Conservation (phyloP, 164 flowering plant species). For the Litsea cubeba region DNA sequence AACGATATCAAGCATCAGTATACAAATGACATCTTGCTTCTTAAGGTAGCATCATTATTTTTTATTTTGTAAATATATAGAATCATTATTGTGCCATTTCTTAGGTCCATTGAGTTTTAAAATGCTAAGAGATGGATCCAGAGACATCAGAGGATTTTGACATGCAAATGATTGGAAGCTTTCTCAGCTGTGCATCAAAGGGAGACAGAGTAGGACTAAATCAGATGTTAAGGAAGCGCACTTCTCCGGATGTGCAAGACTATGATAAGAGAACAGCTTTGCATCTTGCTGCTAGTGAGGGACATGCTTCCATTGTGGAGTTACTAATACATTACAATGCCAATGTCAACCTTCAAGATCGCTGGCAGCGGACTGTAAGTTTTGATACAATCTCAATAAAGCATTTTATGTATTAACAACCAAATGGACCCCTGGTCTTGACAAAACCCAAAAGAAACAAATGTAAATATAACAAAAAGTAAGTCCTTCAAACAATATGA, state of each 20-base stretch:
- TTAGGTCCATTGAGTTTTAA: neutral
- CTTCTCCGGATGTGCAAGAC: slow-evolving; percentile 53
- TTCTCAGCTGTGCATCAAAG: slow-evolving; percentile 54
- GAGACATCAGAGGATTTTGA: slow-evolving; percentile 27
- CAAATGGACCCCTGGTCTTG: too few relatives aligned
- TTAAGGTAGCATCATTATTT: neutral
- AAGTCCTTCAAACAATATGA: too few relatives aligned
- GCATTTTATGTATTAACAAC: neutral
- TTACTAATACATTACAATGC: slow-evolving; percentile 48
- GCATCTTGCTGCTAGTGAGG: slow-evolving; percentile 70
- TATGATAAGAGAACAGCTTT: slow-evolving; percentile 54
- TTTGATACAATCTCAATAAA: neutral
- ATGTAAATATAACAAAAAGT: too few relatives aligned
- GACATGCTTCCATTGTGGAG: slow-evolving; percentile 58
- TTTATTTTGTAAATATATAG: neutral
- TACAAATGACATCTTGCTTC: neutral
- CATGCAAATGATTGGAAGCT: slow-evolving; percentile 57
- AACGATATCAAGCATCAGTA: neutral
- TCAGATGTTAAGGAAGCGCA: slow-evolving; percentile 45
- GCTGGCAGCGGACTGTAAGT: slow-evolving; percentile 55
- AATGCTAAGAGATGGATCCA: slow-evolving; percentile 8
- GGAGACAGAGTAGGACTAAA: slow-evolving; percentile 59
- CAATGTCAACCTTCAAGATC: slow-evolving; percentile 45
- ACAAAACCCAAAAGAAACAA: too few relatives aligned
- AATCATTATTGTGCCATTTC: neutral